Base-by-base conservation (phyloP, 805 yeast species). In the Metschnikowia chrysomelidarum region DNA sequence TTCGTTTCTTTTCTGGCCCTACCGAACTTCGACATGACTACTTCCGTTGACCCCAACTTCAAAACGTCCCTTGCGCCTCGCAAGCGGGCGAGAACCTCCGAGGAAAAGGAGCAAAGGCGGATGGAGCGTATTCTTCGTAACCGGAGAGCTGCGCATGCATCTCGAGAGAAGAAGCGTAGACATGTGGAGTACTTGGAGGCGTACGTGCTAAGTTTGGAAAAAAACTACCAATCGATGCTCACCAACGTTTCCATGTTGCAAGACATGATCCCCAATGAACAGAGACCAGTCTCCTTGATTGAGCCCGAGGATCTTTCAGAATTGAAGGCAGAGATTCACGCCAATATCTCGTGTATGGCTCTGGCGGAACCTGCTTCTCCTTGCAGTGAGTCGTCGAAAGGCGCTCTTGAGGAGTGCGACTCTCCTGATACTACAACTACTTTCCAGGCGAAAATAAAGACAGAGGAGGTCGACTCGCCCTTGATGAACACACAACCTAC, bases 121-220 rank as follows among this genome's bases (percentile, higher is more conserved):
- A 79, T 89, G 36, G 98, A 93, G 64, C 73, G 98, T 33, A 89
- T 93, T 32, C 70, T 91, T 51, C 76, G 98, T 58, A 91, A 91
- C 63, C 78, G 98, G 55, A 83, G 91, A 57, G 98, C 98, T 11
- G 98, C 98, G 30, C 98, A 91, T 59, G 95, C 96, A 34, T 86
- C 96, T 19, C 77, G 98, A 48, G 98, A 93, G 57, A 89, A 91
- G 76, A 91, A 91, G 75, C 77, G 98, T 57, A 78, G 80, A 56
- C 95, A 91, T 57, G 82, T 93, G 38, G 96, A 88, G 61, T 79
- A 76, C 44, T 71, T 93, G 48, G 97, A 91, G 61, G 59, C 67
- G 24, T 76, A 75, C 46, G 79, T 74, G 24, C 49, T 57, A 26
- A 54, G 60, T 21, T 60, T 76, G 47, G 78, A 71, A 43, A 44